Evolutionary conservation across 352 stramenopile species (phyloP).

Genomic region (Globisporangium sylvaticum): DNA sequence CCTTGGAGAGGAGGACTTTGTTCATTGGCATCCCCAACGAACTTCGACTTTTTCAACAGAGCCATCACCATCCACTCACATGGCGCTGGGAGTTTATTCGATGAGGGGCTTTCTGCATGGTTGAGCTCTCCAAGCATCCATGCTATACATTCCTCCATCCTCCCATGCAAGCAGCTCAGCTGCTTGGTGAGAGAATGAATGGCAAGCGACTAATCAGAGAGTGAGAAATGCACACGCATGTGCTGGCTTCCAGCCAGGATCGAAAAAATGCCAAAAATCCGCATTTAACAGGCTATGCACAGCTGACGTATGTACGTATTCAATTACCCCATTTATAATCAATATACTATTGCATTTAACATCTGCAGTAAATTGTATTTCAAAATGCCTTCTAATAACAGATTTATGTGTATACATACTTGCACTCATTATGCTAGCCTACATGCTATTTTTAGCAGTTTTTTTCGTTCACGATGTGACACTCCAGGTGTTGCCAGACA

Average conservation of each 20-base stretch:
- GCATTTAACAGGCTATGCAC: background rate
- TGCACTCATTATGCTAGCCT: background rate
- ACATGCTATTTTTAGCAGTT: background rate
- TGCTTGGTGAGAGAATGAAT: background rate
- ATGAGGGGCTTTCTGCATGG: background rate
- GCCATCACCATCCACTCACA: too few species aligned
- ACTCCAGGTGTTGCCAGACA: background rate
- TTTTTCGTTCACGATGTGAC: background rate
- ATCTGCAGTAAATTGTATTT: background rate
- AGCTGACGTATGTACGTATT: background rate
- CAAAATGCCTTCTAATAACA: background rate
- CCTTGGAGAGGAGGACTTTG: background rate
- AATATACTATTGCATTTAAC: background rate
- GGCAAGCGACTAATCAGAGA: background rate
- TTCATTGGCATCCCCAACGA: background rate
- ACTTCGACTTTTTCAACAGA: too few species aligned
- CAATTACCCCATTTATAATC: background rate
- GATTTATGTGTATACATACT: background rate
- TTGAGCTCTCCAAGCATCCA: background rate
- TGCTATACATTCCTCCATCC: background rate
- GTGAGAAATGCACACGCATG: background rate
- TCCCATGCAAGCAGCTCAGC: background rate
- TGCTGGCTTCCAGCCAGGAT: background rate
- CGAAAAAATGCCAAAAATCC: background rate
- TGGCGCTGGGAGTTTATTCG: too few species aligned